Conservation (phyloP, 345 rosid genomes). For the Litchi chinensis region DNA sequence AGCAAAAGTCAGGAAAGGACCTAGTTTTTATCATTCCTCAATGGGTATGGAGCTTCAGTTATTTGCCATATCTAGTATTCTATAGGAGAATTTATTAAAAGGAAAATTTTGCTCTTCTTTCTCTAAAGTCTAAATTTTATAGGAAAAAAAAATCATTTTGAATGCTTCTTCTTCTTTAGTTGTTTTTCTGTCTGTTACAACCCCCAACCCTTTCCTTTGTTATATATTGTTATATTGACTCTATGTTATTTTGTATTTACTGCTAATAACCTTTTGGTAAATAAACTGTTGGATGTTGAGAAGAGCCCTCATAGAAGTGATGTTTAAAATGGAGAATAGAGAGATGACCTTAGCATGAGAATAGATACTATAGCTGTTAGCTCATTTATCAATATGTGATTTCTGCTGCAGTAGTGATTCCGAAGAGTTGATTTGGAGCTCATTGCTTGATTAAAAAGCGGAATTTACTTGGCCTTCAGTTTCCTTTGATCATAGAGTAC, state of each 20-base stretch:
- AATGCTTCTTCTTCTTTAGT: background rate
- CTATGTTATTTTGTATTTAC: background rate
- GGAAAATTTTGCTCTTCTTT: background rate
- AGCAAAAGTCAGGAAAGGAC: conserved; percentile 77
- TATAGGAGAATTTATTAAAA: background rate
- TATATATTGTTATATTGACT: background rate
- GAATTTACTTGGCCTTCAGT: background rate
- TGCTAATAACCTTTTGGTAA: background rate
- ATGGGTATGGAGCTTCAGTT: conserved; percentile 63
- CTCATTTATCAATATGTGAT: background rate
- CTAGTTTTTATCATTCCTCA: conserved; percentile 70
- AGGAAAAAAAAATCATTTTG: background rate
- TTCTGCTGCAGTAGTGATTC: background rate
- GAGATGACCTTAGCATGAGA: background rate
- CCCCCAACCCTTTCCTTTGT: background rate
- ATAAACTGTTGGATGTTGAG: background rate
- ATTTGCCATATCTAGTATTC: background rate
- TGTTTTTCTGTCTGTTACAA: background rate
- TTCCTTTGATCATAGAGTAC: background rate
- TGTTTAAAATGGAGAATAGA: background rate
- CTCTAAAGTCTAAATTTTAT: background rate
- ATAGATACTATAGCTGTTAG: background rate
- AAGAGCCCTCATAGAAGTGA: background rate
- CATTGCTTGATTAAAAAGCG: background rate
- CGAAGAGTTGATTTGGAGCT: background rate